Evolutionary conservation across 2,329 filamentous ascomycete genomes (phyloP), one percentile per base, ranked within the genome.

Genomic region (Dactylonectria estremocensis): DNA sequence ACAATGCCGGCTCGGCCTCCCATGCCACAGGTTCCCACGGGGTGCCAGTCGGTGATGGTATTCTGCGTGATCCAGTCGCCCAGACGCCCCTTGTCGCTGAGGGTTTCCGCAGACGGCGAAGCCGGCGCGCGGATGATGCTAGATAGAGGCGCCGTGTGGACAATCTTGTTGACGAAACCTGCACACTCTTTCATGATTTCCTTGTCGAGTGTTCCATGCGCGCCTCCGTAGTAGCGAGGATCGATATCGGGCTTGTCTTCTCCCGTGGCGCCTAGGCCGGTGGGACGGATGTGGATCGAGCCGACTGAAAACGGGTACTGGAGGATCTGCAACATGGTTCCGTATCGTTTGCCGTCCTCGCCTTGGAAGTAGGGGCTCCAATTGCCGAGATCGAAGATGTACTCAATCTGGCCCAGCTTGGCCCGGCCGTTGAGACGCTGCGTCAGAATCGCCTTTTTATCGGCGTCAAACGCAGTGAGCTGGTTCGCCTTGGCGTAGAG

Each of bases 221-320:
- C 35, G 0, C 82, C 83, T 2, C 70, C 55, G 46, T 83, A 86
- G 66, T 85, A 86, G 5, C 73, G 71, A 0, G 84, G 83, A 35
- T 86, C 77, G 37, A 86, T 85, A 13, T 74, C 31, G 0, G 81
- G 82, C 11, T 55, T 75, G 62, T 59, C 77, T n/a, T 74, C 76
- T 52, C 28, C 78, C 45, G 20, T 71, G 49, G 11, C 59, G 13
- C 61, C 61, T 14, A 69, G 59, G 7, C 40, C 28, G 33, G 48
- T 59, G 2, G 77, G 69, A 3, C 64, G 75, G 56, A 88, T 81
- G 66, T 88, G 86, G 10, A 88, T 78, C 2, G 79, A 83, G 0
- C 87, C 87, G 3, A 80, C 77, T 0, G 84, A 83, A 33, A 86
- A 86, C 0, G 87, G 86, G 73, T 88, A 86, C 66, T 87, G 85